Conservation (phyloP, 1,284 basidiomycete genomes). For the Puccinia novopanici region DNA sequence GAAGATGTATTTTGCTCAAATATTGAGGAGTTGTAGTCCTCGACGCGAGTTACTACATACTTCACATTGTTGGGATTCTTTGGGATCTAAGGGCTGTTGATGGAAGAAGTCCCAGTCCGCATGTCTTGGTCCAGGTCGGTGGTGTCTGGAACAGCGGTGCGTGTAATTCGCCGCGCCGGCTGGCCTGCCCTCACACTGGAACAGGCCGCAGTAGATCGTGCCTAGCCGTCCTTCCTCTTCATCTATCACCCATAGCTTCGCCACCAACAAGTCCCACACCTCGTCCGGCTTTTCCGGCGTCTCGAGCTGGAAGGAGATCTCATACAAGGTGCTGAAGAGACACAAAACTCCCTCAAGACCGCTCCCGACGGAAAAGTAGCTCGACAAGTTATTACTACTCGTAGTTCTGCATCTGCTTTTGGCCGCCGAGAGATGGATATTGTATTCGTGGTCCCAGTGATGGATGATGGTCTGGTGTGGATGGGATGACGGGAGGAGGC, state of each 20-base stretch:
- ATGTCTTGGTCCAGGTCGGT: slow-evolving; percentile 57
- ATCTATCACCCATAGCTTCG: slow-evolving; percentile 31
- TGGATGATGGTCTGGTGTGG: slow-evolving; percentile 63
- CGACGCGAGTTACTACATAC: too few relatives aligned
- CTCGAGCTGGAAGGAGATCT: slow-evolving; percentile 72
- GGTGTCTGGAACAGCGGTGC: slow-evolving; percentile 58
- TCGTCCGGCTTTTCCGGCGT: slow-evolving; percentile 61
- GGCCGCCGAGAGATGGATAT: slow-evolving; percentile 57
- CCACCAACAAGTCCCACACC: slow-evolving; percentile 19
- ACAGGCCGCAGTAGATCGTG: slow-evolving; percentile 59
- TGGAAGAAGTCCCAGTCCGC: slow-evolving; percentile 54
- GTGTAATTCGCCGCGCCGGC: slow-evolving; percentile 59
- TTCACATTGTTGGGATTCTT: too few relatives aligned
- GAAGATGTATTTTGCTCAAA: too few relatives aligned
- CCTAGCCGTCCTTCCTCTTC: slow-evolving; percentile 54
- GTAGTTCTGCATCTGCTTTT: slow-evolving; percentile 14
- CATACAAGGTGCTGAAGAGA: slow-evolving; percentile 81
- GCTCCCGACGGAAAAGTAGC: slow-evolving; percentile 73
- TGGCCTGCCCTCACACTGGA: slow-evolving; percentile 56
- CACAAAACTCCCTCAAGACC: slow-evolving; percentile 82
- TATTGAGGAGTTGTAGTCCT: too few relatives aligned
- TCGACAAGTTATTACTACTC: slow-evolving; percentile 65
- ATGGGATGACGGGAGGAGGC: slow-evolving; percentile 74
- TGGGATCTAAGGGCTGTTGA: slow-evolving; percentile 43
- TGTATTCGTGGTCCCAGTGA: slow-evolving; percentile 91